These are phyloP conservation scores for Pouteria glomerata DNA, from an alignment of 148 eudicot genomes.

Conservation along the genomic window DNA sequence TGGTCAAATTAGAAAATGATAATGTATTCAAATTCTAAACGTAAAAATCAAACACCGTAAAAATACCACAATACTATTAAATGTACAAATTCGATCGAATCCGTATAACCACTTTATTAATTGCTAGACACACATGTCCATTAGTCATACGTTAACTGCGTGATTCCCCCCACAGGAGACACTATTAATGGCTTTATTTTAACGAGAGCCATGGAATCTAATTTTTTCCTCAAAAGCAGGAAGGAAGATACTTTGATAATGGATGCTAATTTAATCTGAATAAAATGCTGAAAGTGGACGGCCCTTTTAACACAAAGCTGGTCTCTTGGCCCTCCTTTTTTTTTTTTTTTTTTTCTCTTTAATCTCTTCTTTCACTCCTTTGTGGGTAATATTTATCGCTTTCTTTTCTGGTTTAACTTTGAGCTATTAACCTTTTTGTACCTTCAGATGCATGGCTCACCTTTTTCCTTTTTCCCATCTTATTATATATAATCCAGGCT, in stretches of 20 bases:
- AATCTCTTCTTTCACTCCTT: constrained; percentile 36
- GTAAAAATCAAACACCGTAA: no score
- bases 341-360: not conserved
- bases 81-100: no score
- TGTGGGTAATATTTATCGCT: constrained; percentile 25
- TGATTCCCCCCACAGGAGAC: no score
- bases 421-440: constrained; percentile 16
- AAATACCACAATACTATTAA: no score
- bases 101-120: no score
- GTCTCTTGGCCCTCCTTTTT: no score
- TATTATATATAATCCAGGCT: not conserved
- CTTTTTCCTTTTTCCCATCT: constrained; percentile 26
- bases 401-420: constrained; percentile 14
- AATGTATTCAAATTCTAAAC: no score
- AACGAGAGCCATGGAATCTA: constrained; percentile 43
- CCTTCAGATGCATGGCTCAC: constrained; percentile 27
- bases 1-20: no score
- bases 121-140: no score
- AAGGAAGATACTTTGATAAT: constrained; percentile 35
- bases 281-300: constrained; percentile 61
- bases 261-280: constrained; percentile 13
- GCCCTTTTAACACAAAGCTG: constrained; percentile 66
- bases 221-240: constrained; percentile 55
- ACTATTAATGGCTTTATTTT: no score
- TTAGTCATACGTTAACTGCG: no score